Percentiles rank a stretch among this genome's conserved stretches.
Evolutionary conservation across 257 asterid genomes (phyloP).

Genomic region (Verbascum thapsus): DNA sequence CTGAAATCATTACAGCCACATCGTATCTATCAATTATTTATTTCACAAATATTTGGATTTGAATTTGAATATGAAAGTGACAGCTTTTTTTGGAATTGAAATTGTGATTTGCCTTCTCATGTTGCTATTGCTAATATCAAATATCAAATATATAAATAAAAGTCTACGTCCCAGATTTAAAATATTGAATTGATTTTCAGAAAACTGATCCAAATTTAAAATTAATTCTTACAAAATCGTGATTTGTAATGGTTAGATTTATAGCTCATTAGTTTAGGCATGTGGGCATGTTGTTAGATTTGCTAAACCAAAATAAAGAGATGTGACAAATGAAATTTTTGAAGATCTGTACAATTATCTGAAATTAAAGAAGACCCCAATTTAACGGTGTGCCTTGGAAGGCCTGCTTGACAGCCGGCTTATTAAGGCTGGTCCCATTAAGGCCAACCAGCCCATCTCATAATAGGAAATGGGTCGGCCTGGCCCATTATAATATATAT

Average conservation of each 20-base stretch:
- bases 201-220: too few species aligned
- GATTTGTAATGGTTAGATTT: too few species aligned
- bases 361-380: conserved; percentile 8
- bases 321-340: background rate
- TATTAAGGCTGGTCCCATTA: too few species aligned
- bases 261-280: conserved; percentile 2
- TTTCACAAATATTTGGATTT: background rate
- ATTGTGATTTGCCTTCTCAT: conserved; percentile 19
- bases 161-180: too few species aligned
- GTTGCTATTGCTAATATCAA: background rate
- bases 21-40: conserved; percentile 18
- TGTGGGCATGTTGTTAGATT: conserved; percentile 21
- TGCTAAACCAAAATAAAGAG: background rate
- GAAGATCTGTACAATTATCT: background rate
- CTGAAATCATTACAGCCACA: conserved; percentile 22
- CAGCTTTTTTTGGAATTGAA: conserved; percentile 13
- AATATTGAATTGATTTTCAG: too few species aligned
- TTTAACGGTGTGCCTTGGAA: too few species aligned
- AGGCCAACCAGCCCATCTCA: too few species aligned
- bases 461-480: too few species aligned
- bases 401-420: too few species aligned
- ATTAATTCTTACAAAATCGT: too few species aligned
- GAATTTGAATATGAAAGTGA: conserved; percentile 39
- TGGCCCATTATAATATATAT: too few species aligned
- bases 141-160: too few species aligned